phyloP scores from a whole-genome alignment of 768 basidiomycete genomes.

The Kwoniella dejecticola region DNA sequence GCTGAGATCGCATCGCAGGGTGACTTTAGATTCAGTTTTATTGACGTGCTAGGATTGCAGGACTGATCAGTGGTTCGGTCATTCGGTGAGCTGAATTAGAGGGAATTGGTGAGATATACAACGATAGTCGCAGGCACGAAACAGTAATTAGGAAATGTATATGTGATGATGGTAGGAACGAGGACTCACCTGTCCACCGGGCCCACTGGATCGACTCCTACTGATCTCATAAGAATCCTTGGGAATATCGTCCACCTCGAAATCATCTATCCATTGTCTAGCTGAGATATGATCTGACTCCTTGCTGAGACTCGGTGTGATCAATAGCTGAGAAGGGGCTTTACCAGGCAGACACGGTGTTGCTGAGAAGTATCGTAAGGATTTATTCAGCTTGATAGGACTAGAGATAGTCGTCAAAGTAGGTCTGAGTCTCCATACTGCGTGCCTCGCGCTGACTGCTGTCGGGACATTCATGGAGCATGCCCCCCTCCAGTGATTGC shows the following conservation, averaged over 20 bases:
- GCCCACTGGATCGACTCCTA: slow-evolving; percentile 46
- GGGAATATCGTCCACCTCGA: slow-evolving; percentile 42
- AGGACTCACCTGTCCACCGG: slow-evolving; percentile 52
- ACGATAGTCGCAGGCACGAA: too few species aligned
- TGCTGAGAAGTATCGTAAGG: background rate
- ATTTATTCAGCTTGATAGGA: background rate
- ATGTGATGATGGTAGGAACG: background rate
- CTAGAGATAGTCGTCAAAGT: background rate
- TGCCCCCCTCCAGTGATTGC: too few species aligned
- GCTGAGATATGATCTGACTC: slow-evolving; percentile 33
- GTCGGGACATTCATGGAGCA: too few species aligned
- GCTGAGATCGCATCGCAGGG: slow-evolving; percentile 29
- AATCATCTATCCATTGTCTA: slow-evolving; percentile 35
- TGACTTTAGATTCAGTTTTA: slow-evolving; percentile 54
- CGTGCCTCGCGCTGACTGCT: too few species aligned
- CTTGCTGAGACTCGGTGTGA: slow-evolving; percentile 3
- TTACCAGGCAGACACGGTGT: background rate
- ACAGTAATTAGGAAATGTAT: background rate
- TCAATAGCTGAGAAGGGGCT: slow-evolving; percentile 14
- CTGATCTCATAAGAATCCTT: slow-evolving; percentile 33
- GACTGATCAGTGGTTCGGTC: too few species aligned
- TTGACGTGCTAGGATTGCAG: slow-evolving; percentile 50
- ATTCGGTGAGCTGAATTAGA: too few species aligned
- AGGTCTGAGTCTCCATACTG: too few species aligned
- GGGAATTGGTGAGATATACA: too few species aligned